Percentiles rank a stretch among this genome's conserved stretches.
phyloP scores from a whole-genome alignment of 805 yeast genomes.

The Dipodascus albidus region DNA sequence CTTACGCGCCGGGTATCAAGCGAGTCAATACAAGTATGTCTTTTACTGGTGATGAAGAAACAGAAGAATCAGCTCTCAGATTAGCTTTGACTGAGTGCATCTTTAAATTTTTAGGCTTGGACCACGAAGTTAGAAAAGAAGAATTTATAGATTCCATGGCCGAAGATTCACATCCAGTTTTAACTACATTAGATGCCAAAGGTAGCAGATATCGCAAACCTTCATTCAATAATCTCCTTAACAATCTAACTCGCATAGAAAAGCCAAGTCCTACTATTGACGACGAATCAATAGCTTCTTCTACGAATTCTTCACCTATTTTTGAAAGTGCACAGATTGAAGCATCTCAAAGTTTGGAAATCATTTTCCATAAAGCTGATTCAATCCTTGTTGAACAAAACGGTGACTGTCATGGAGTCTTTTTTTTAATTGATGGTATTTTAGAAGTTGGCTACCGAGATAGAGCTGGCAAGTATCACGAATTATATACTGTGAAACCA shows the following conservation, averaged over 20 bases:
- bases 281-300: conserved; percentile 14
- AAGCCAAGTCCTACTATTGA: conserved; percentile 40
- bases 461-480: conserved; percentile 10
- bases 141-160: background rate
- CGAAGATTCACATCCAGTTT: background rate
- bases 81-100: conserved; percentile 61
- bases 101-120: conserved; percentile 57
- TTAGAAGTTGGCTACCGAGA: conserved; percentile 50
- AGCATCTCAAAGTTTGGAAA: conserved; percentile 42
- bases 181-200: conserved; percentile 11
- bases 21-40: conserved; percentile 19
- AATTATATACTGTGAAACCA: conserved; percentile 45
- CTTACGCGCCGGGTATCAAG: conserved; percentile 15
- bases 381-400: conserved; percentile 51
- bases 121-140: conserved; percentile 19
- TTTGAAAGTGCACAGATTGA: conserved; percentile 1
- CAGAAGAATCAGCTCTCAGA: conserved; percentile 54
- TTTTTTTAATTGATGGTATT: conserved; percentile 67
- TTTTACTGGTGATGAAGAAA: conserved; percentile 55
- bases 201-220: conserved; percentile 9
- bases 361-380: conserved; percentile 43
- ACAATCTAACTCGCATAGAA: conserved; percentile 24
- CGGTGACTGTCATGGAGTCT: conserved; percentile 60
- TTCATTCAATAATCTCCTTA: conserved; percentile 19
- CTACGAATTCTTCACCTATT: conserved; percentile 1